Evolutionary conservation across 129 eudicot genomes (phyloP), one percentile per base, ranked within the genome.

Genomic region (Mikania micrantha): DNA sequence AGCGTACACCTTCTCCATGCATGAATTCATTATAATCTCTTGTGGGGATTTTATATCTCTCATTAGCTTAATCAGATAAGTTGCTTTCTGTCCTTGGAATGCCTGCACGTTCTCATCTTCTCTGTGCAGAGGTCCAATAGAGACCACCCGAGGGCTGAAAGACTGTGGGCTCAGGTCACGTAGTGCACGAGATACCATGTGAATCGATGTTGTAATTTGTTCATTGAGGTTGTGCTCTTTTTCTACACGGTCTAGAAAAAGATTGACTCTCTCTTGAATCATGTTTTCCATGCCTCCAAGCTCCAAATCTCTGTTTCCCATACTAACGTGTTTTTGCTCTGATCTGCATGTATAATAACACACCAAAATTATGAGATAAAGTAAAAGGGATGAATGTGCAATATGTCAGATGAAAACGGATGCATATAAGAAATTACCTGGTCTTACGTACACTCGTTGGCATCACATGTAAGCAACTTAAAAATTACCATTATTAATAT

Each of bases 111-210:
- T 60, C n/a, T 19, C 6, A 32, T 71, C 60, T 9, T 21, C 28
- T 35, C 16, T 62, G 20, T 71, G 76, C 6, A 71, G 29, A 59
- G 76, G 76, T 41, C 75, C 75, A 10, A 71, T 57, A 9, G 64
- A 48, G 20, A 62, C 71, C 15, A 73, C 17, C 1, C 64, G 39
- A 10, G 77, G 77, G 7, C 28, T 28, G 15, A 32, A 73, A 49
- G 54, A 52, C 52, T 12, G 20, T 35, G 59, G 60, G 53, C 50
- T 35, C 2, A 73, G 13, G n/a, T 73, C 35, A 3, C 71, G 16
- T 45, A 73, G 64, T 7, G 9, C 12, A 25, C 50, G 19, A 16
- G 70, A 71, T 48, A 39, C 71, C 70, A 34, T 48, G 54, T 34
- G 49, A 32, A 73, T 73, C 8, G 64, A 61, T 22, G 70, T 50